These are phyloP conservation scores for Pharus latifolius DNA, from an alignment of 176 grass and related monocot genomes.

Conservation along the genomic window DNA sequence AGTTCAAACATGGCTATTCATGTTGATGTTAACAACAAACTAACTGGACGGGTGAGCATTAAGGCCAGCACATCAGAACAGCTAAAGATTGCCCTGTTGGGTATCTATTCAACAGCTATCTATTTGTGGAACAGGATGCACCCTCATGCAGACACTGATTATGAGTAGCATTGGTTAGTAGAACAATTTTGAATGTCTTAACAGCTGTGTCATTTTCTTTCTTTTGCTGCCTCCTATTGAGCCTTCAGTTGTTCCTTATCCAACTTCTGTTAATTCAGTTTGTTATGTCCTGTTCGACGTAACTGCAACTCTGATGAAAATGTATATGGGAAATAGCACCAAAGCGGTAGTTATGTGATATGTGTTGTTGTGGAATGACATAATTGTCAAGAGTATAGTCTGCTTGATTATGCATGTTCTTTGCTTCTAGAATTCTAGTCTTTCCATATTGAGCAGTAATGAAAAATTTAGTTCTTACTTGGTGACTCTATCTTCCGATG, in stretches of 20 bases:
- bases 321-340: not conserved
- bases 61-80: constrained; percentile 64
- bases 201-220: not conserved
- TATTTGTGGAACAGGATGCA: constrained; percentile 50
- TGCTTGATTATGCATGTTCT: too few relatives aligned
- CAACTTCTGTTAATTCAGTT: not conserved
- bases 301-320: constrained; percentile 3
- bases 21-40: constrained; percentile 67
- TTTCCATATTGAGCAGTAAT: too few relatives aligned
- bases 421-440: too few relatives aligned
- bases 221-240: not conserved
- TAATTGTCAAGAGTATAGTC: too few relatives aligned
- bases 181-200: constrained; percentile 11
- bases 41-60: constrained; percentile 58
- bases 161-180: constrained; percentile 26
- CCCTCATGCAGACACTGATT: not conserved
- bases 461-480: too few relatives aligned
- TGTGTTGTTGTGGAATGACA: not conserved
- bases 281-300: too few relatives aligned
- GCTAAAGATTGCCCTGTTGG: constrained; percentile 58
- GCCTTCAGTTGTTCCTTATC: constrained; percentile 8
- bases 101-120: constrained; percentile 48
- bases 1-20: constrained; percentile 45
- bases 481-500: not conserved
- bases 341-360: not conserved